A percentile compares a stretch with the other conserved stretches of the same genome.
phyloP scores from a whole-genome alignment of 768 basidiomycete genomes.

The Gelatoporia subvermispora region DNA sequence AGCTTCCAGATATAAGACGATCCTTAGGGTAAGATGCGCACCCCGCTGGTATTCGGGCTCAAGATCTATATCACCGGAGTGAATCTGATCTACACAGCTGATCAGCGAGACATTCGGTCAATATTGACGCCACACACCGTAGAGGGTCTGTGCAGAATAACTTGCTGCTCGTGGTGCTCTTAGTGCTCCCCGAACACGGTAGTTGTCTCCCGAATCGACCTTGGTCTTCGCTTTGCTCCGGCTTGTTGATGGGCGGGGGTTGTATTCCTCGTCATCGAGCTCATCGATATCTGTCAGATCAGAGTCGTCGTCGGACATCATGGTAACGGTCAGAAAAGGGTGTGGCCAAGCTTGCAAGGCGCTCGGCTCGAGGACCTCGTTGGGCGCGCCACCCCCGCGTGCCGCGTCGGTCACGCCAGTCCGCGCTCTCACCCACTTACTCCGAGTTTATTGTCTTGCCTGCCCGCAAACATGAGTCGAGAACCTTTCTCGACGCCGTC shows the following conservation, averaged over 20 bases:
- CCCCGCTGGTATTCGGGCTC: slow-evolving; percentile 80
- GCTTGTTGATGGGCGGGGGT: slow-evolving; percentile 4
- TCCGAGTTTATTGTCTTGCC: background rate
- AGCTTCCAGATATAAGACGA: background rate
- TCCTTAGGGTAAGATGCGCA: slow-evolving; percentile 19
- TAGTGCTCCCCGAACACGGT: slow-evolving; percentile 20
- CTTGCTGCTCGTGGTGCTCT: slow-evolving; percentile 20
- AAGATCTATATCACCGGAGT: slow-evolving; percentile 58
- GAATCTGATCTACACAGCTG: slow-evolving; percentile 51
- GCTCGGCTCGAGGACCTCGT: background rate
- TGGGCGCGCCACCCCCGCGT: slow-evolving; percentile 1
- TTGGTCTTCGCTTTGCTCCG: slow-evolving; percentile 4
- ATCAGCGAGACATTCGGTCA: background rate
- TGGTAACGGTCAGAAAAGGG: slow-evolving; percentile 2
- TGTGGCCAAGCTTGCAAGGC: background rate
- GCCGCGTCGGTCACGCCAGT: background rate
- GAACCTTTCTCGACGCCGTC: slow-evolving; percentile 21
- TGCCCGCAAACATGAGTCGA: slow-evolving; percentile 12
- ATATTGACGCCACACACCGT: slow-evolving; percentile 18
- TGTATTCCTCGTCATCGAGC: slow-evolving; percentile 18
- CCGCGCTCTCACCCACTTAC: no score
- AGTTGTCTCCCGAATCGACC: background rate
- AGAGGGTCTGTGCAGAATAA: slow-evolving; percentile 29
- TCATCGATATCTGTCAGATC: slow-evolving; percentile 25
- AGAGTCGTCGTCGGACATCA: slow-evolving; percentile 15